Base-by-base conservation (phyloP, 129 eudicot genomes). In the Saussurea involucrata region DNA sequence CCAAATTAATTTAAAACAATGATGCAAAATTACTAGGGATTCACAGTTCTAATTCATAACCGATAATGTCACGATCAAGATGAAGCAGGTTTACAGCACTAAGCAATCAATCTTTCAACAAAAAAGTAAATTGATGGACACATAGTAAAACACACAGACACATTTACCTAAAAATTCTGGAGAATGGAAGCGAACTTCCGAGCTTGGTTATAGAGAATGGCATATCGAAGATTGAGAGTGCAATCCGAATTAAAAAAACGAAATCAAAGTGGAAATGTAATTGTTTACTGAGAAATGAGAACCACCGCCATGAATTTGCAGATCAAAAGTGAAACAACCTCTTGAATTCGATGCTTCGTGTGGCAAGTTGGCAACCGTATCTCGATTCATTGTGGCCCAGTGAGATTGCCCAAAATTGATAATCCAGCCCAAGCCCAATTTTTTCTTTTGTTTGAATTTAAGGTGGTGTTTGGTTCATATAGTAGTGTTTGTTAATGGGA, bases 161-260 rank as follows among this genome's bases (percentile, higher is more conserved):
- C 20, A 68, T n/a, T 18, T 68, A 90, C 96, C 96, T 90, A 87
- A 90, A 71, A n/a, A 86, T 29, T 32, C 83, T 57, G 32, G 92
- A 82, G 49, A 90, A 87, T 0, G 96, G 96, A 36, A 84, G 66
- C 24, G 88, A 84, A 36, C 37, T 76, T 10, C 80, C 78, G 63
- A 90, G 65, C 66, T 72, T 83, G 34, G 83, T 1, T 3, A 90
- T 60, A 57, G 90, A 83, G 4, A 85, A 72, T 49, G 84, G 55
- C 95, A 89, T 82, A 3, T 9, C 29, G 36, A 2, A 0, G 18
- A 24, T 53, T 22, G 32, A 28, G 1, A 8, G 22, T 3, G 25
- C 10, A 29, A 29, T 66, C 29, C 42, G 42, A 74, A 34, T 58
- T 58, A 8, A 21, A 34, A 27, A 29, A 68, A 18, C 17, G 29